Evolutionary conservation across 257 asterid species (phyloP), one percentile per base, ranked within the genome.

Genomic region (Solanum lycopersicoides): DNA sequence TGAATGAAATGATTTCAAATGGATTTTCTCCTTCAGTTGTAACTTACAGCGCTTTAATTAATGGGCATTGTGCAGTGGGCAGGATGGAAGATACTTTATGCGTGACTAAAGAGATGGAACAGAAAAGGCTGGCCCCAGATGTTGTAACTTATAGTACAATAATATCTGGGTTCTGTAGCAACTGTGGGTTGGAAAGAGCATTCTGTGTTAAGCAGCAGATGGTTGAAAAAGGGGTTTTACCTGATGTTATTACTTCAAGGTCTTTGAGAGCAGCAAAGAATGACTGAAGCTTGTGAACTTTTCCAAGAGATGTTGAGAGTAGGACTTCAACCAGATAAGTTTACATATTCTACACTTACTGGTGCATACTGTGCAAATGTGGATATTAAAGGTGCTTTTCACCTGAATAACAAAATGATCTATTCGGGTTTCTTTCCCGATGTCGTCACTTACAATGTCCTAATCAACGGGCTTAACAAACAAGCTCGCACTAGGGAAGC

Each of bases 231-330:
- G 98, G 96, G 60, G 88, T 93, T 83, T 79, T 85, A 16, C 96
- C 96, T 2, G 98, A 96, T 89, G 90, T 90, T 50, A 89, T 96
- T 75, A 94, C 99, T 96, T 86, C 95, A 94, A 92, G 98, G 98
- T 86, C 98, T 95, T 71, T 94, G 96, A 86, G 93, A 86, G 83
- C 89, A 91, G 89, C 89, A 93, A 89, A 92, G 93, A 89, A 68
- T 95, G 86, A 85, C 39, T 2, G 97, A 95, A 91, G 96, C 95
- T 60, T 90, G 92, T 89, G 92, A 91, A 47, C 92, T 95, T 88
- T 95, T 95, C 89, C 92, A 89, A 87, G 96, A 95, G 88, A 96
- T 95, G 95, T 89, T 85, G 90, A 91, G 86, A 89, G 83, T 90
- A 39, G 95, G 95, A 79, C 86, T 94, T 87, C 91, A 82, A 89